These are phyloP conservation scores for Alternaria brassicicola DNA, from an alignment of 2,329 filamentous ascomycete genomes.

Conservation along the genomic window DNA sequence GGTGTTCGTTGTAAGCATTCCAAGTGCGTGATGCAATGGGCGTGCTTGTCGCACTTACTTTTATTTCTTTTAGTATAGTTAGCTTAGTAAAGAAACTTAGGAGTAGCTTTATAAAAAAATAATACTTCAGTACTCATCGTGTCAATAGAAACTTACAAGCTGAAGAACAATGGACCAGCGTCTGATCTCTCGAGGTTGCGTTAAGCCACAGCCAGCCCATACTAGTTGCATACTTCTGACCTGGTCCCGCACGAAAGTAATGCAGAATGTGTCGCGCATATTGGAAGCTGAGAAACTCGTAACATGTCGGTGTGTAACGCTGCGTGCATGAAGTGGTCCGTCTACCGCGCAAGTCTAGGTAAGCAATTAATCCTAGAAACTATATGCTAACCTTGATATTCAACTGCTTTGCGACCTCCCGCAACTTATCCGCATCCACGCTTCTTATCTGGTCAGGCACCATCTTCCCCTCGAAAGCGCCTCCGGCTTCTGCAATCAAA, in stretches of 20 bases:
- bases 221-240: slow-evolving; percentile 58
- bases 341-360: too few relatives aligned
- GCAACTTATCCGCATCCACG: slow-evolving; percentile 1
- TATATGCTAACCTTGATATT: slow-evolving; percentile 9
- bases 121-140: too few relatives aligned
- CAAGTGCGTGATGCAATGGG: not conserved
- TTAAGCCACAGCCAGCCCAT: slow-evolving; percentile 67
- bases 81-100: not conserved
- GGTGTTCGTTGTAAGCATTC: not conserved
- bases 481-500: slow-evolving; percentile 23
- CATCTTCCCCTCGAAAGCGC: slow-evolving; percentile 19
- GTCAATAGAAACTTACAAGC: slow-evolving; percentile 52
- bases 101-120: slow-evolving; percentile 59
- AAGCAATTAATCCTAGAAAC: not conserved
- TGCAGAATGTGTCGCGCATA: slow-evolving; percentile 65
- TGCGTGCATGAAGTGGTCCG: too few relatives aligned
- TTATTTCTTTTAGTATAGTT: too few relatives aligned
- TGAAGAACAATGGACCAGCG: slow-evolving; percentile 60
- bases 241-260: slow-evolving; percentile 65
- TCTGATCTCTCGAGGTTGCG: slow-evolving; percentile 56
- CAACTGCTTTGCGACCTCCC: not conserved
- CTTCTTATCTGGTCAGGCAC: slow-evolving; percentile 19
- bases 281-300: slow-evolving; percentile 63
- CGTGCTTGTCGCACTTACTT: not conserved
- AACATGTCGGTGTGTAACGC: too few relatives aligned